phyloP scores from a whole-genome alignment of 768 basidiomycete genomes.

The Suillus decipiens region DNA sequence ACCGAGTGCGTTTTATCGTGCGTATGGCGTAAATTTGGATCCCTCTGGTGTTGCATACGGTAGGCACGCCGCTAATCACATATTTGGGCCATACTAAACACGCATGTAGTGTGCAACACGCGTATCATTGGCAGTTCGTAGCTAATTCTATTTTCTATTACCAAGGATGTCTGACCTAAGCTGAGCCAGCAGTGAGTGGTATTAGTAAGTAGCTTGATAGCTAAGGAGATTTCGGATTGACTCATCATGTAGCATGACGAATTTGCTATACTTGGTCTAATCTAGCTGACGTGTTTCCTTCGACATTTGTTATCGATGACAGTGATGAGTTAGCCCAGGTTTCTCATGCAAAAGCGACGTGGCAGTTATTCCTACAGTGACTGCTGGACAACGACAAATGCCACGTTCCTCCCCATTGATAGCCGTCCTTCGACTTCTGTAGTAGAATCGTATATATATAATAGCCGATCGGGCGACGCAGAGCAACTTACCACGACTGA shows the following conservation, averaged over 20 bases:
- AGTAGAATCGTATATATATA: background rate
- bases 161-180: background rate
- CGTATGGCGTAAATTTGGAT: too few species aligned
- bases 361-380: background rate
- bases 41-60: background rate
- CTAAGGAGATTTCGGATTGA: background rate
- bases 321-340: background rate
- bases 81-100: background rate
- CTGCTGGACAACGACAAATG: background rate
- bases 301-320: background rate
- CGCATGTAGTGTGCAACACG: background rate
- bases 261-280: background rate
- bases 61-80: background rate
- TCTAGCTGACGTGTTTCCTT: background rate
- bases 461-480: background rate
- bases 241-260: background rate
- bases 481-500: background rate
- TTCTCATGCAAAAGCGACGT: slow-evolving; percentile 1
- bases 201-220: background rate
- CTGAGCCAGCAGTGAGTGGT: background rate
- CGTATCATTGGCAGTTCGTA: background rate
- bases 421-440: background rate
- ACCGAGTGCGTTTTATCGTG: background rate
- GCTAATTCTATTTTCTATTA: background rate
- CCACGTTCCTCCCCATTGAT: background rate